Evolutionary conservation across 2,329 filamentous ascomycete genomes (phyloP).

Genomic region (Ophiostoma novo-ulmi): DNA sequence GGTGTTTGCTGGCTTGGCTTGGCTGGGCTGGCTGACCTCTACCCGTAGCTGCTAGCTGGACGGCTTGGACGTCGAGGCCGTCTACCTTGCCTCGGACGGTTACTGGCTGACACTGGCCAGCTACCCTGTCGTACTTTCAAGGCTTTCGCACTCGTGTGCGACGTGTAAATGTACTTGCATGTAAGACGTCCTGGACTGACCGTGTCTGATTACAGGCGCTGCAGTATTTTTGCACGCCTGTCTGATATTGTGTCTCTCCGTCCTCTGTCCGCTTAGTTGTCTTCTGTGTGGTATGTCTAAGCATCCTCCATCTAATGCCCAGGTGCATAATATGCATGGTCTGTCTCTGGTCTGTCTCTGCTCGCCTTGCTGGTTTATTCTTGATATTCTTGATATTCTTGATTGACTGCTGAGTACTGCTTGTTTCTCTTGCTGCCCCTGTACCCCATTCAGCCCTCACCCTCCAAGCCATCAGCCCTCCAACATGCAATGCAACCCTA

Average conservation of each 20-base stretch:
- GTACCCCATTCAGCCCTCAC: too few relatives aligned
- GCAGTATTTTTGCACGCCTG: constrained; percentile 1
- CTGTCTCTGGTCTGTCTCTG: neutral
- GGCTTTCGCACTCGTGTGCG: too few relatives aligned
- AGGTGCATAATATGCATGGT: too few relatives aligned
- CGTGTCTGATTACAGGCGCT: neutral
- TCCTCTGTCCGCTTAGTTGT: neutral
- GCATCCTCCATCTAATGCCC: too few relatives aligned
- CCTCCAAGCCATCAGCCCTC: neutral
- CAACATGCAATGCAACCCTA: neutral
- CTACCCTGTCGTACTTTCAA: neutral
- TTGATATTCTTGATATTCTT: too few relatives aligned
- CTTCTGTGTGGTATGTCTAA: neutral
- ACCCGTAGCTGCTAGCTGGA: too few relatives aligned
- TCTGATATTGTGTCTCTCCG: neutral
- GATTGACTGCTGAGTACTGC: neutral
- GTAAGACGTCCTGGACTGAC: neutral
- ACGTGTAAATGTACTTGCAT: neutral
- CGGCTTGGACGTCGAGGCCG: too few relatives aligned
- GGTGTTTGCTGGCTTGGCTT: too few relatives aligned
- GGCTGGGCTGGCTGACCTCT: too few relatives aligned
- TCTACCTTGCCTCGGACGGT: too few relatives aligned
- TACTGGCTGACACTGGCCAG: neutral
- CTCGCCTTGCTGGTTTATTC: too few relatives aligned
- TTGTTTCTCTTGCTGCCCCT: too few relatives aligned